These are phyloP conservation scores for Jatropha curcas DNA, from an alignment of 345 rosid species.

Conservation along the genomic window DNA sequence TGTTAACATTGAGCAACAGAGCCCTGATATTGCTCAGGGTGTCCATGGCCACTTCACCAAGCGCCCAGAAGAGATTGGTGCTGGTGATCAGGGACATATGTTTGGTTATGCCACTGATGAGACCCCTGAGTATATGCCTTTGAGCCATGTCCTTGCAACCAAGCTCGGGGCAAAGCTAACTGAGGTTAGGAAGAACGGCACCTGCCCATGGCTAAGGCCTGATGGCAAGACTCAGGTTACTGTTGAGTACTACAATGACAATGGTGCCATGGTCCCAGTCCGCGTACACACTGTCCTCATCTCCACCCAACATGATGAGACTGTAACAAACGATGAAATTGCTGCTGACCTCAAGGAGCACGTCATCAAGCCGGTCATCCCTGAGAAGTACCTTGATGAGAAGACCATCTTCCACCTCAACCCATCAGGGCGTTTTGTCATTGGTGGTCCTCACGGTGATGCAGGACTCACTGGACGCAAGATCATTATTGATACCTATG, in stretches of 20 bases:
- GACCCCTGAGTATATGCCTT: constrained; percentile 37
- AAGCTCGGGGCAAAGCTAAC: constrained; percentile 39
- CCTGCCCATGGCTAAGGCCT: constrained; percentile 39
- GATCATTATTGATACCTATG: constrained; percentile 40
- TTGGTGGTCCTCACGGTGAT: constrained; percentile 43
- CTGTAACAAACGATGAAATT: constrained; percentile 38
- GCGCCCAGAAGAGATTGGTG: constrained; percentile 42
- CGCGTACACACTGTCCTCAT: constrained; percentile 44
- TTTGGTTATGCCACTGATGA: constrained; percentile 42
- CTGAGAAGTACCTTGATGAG: constrained; percentile 43
- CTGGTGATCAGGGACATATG: constrained; percentile 45
- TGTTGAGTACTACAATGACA: constrained; percentile 36
- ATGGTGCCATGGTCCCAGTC: constrained; percentile 40
- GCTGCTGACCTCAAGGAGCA: constrained; percentile 42
- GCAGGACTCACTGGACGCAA: constrained; percentile 43
- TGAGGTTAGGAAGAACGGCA: constrained; percentile 39
- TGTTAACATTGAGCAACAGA: constrained; percentile 42
- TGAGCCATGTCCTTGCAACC: constrained; percentile 43
- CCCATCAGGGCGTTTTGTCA: constrained; percentile 41
- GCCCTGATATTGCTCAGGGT: constrained; percentile 42
- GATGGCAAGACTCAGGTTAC: constrained; percentile 43
- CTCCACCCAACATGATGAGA: constrained; percentile 43
- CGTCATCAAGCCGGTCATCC: constrained; percentile 39
- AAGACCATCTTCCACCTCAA: constrained; percentile 45
- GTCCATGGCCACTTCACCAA: constrained; percentile 44